These are phyloP conservation scores for Gossypium ekmanianum DNA, from an alignment of 345 rosid genomes.

Conservation along the genomic window DNA sequence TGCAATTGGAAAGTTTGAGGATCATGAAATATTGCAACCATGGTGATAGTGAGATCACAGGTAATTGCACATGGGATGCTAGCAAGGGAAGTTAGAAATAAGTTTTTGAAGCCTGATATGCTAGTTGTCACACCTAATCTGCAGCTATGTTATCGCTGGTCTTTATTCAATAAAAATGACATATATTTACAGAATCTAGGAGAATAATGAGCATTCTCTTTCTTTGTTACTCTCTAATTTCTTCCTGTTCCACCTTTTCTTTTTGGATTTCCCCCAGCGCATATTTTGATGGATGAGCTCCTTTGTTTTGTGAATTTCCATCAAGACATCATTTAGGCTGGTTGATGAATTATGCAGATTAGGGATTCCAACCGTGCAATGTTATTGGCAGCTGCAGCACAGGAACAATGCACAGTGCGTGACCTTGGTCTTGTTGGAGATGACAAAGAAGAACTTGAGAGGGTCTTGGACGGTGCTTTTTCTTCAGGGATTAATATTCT, in stretches of 20 bases:
- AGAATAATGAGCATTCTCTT: neutral
- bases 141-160: neutral
- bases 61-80: neutral
- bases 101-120: neutral
- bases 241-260: neutral
- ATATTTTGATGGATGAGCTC: neutral
- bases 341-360: conserved; percentile 49
- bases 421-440: conserved; percentile 87
- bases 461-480: conserved; percentile 52
- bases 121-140: neutral
- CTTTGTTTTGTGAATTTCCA: neutral
- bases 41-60: neutral
- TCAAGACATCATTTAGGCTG: conserved; percentile 11
- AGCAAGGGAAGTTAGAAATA: neutral
- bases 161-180: neutral
- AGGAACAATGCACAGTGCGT: conserved; percentile 71
- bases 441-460: conserved; percentile 65
- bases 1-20: neutral
- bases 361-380: conserved; percentile 95
- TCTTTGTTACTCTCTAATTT: neutral
- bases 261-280: neutral
- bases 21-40: neutral
- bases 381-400: conserved; percentile 76
- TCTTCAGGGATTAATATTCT: conserved; percentile 70
- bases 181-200: neutral